Conservation (phyloP, 495 filamentous ascomycete species). For the Annulohypoxylon bovei region DNA sequence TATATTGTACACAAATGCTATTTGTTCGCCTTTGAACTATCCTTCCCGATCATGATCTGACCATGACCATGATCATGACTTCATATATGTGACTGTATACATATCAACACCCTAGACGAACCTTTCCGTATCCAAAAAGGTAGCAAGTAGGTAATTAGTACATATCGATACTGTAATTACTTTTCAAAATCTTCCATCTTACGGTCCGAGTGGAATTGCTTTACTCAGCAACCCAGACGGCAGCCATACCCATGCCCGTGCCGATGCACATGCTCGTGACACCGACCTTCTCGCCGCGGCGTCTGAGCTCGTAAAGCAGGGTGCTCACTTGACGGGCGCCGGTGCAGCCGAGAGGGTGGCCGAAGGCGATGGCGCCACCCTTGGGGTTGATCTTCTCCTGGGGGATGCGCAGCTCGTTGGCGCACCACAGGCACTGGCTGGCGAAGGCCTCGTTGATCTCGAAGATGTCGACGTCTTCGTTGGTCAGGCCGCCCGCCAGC, state of each 20-base stretch:
- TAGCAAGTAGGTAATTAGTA: slow-evolving; percentile 1
- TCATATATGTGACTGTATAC: background rate
- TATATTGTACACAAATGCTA: slow-evolving; percentile 28
- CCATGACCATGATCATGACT: background rate
- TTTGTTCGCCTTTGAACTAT: background rate
- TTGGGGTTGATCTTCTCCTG: slow-evolving; percentile 92
- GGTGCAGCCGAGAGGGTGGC: slow-evolving; percentile 94
- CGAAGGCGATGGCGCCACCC: slow-evolving; percentile 98
- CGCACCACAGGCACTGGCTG: slow-evolving; percentile 92
- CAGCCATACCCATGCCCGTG: slow-evolving; percentile 97
- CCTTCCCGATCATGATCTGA: background rate
- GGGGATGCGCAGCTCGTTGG: slow-evolving; percentile 85
- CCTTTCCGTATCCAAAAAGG: background rate
- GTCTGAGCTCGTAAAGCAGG: slow-evolving; percentile 84
- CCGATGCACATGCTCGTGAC: slow-evolving; percentile 97
- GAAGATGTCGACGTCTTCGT: slow-evolving; percentile 94
- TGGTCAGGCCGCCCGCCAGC: slow-evolving; percentile 80
- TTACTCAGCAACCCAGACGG: slow-evolving; percentile 90
- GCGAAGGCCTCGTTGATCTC: slow-evolving; percentile 99
- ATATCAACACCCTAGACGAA: slow-evolving; percentile 11
- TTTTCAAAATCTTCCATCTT: background rate
- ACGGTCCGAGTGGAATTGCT: background rate
- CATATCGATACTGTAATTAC: slow-evolving; percentile 2
- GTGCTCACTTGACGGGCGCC: slow-evolving; percentile 94
- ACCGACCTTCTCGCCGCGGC: slow-evolving; percentile 83